Evolutionary conservation across 2,329 filamentous ascomycete genomes (phyloP), one percentile per base, ranked within the genome.

Genomic region (Aspergillus ochraceoroseus): DNA sequence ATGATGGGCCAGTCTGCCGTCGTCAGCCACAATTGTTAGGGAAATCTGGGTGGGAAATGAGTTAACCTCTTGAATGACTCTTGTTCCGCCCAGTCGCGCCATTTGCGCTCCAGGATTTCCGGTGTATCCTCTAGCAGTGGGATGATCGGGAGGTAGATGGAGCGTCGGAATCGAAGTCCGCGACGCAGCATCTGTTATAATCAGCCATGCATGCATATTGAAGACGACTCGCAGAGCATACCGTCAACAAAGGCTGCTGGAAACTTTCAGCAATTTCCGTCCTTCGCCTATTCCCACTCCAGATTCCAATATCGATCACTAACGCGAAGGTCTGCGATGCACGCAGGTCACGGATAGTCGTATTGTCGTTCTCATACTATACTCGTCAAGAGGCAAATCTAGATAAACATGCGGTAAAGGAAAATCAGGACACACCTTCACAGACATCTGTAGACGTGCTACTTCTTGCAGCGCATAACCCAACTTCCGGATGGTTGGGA

Each of bases 41-140:
- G 11, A n/a, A 8, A 8, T 32, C n/a, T n/a, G n/a, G n/a, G n/a
- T n/a, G n/a, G n/a, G n/a, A n/a, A n/a, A n/a, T n/a, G n/a, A n/a
- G n/a, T n/a, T n/a, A n/a, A 75, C 65, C 81, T 73, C 56, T 85
- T 83, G 65, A 77, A 83, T 2, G 77, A 79, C 54, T 86, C 82
- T 44, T 76, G 68, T 32, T 77, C 70, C 9, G 76, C 71, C 82
- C 82, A 87, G 15, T 64, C 62, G 40, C 65, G 70, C 83, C 83
- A 87, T 52, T 85, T 85, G 3, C 69, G 63, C 42, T 83, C 73
- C 0, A 87, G 63, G 2, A 64, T 64, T 12, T 75, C 59, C 1
- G 75, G 77, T 14, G 75, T 66, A 40, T 85, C 81, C 1, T 73
- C 70, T 0, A 70, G 54, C n/a, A 64, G 56, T 1, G 79, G 72